Percentiles rank a stretch among this genome's conserved stretches.
Evolutionary conservation across 305 asterid genomes (phyloP).

Genomic region (Stenogyne calaminthoides): DNA sequence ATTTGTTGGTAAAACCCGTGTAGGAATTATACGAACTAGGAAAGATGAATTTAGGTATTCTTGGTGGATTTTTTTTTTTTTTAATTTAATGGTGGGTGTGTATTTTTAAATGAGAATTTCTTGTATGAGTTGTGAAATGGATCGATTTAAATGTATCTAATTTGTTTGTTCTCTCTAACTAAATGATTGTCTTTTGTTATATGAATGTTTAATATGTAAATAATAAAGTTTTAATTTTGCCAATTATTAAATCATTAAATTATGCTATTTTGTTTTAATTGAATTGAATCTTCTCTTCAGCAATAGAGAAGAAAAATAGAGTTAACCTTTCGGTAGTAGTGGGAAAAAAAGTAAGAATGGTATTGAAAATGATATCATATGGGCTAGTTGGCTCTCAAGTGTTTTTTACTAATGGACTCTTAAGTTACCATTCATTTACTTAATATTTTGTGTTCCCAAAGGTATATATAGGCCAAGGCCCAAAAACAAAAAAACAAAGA

Average conservation of each 20-base stretch:
- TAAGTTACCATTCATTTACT: not conserved
- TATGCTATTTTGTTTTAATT: too few relatives aligned
- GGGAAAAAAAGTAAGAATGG: not conserved
- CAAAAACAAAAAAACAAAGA: not conserved
- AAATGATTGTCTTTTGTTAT: not conserved
- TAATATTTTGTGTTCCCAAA: not conserved
- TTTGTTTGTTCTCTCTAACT: not conserved
- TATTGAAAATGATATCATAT: not conserved
- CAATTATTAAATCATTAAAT: not conserved
- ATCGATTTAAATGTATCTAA: not conserved
- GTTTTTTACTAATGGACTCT: not conserved
- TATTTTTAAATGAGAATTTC: not conserved
- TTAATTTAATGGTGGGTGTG: not conserved
- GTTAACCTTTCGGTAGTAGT: not conserved
- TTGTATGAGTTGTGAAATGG: not conserved
- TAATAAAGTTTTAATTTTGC: not conserved
- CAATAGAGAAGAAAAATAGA: not conserved
- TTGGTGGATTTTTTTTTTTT: not conserved
- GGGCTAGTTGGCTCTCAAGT: not conserved
- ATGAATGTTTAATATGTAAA: too few relatives aligned
- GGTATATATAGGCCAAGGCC: not conserved
- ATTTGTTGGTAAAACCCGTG: not conserved
- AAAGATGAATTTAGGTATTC: not conserved
- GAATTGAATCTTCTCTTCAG: not conserved
- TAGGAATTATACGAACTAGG: not conserved